Conservation (phyloP, 1,284 basidiomycete genomes). For the Naganishia albida region DNA sequence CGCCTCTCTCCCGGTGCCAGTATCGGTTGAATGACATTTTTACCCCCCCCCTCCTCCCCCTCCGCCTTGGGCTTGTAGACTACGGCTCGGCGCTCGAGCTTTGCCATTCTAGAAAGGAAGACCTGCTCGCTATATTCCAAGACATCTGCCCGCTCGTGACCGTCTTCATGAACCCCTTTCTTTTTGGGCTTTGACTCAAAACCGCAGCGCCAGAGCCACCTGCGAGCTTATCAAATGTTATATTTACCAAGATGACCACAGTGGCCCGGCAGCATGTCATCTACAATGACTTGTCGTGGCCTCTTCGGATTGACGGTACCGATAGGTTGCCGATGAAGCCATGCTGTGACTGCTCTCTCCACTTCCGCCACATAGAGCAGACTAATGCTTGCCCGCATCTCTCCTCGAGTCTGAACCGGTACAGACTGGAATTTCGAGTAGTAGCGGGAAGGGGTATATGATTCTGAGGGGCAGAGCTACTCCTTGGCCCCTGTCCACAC, state of each 20-base stretch:
- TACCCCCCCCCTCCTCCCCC: not conserved
- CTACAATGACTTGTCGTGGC: not conserved
- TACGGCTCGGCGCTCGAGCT: not conserved
- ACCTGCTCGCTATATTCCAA: conserved; percentile 1
- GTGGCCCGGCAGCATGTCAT: conserved; percentile 2
- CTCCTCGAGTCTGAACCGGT: not conserved
- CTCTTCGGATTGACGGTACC: conserved; percentile 1
- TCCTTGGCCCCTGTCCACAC: not conserved
- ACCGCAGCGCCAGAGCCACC: conserved; percentile 2
- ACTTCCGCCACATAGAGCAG: not conserved
- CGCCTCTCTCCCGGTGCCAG: not conserved
- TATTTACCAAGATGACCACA: conserved; percentile 3
- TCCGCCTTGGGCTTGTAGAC: not conserved
- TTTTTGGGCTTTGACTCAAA: conserved; percentile 7
- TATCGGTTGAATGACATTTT: conserved; percentile 2
- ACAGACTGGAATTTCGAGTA: not conserved
- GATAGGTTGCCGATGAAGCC: conserved; percentile 1
- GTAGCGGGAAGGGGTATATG: not conserved
- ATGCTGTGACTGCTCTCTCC: not conserved
- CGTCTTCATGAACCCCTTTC: conserved; percentile 12
- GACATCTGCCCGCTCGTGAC: conserved; percentile 5
- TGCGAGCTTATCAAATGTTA: not conserved
- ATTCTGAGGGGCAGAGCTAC: not conserved
- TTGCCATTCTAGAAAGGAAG: conserved; percentile 2
- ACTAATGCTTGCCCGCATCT: not conserved